A percentile compares a stretch with the other conserved stretches of the same genome.
Evolutionary conservation across 2,329 filamentous ascomycete species (phyloP).

Genomic region (Exserohilum rostratum): DNA sequence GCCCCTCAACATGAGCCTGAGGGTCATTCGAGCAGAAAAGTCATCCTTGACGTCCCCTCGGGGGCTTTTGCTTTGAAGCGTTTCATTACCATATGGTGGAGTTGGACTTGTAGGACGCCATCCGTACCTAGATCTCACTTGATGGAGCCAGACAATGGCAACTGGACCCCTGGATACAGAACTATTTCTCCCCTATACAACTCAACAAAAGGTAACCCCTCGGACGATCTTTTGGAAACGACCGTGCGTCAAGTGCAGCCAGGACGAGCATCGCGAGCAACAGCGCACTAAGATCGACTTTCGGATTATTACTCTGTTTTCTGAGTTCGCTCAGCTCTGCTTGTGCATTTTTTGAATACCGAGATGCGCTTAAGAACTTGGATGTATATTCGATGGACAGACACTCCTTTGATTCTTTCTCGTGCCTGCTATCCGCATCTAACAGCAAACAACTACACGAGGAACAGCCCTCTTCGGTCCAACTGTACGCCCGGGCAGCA

Average conservation of each 20-base stretch:
- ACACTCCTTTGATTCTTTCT: not conserved
- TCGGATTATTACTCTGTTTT: too few species aligned
- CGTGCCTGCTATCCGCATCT: too few species aligned
- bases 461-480: not conserved
- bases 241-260: too few species aligned
- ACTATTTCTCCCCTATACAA: not conserved
- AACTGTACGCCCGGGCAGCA: not conserved
- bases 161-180: not conserved
- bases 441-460: not conserved
- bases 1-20: constrained; percentile 23
- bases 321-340: not conserved
- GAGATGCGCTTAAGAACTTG: not conserved
- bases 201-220: not conserved
- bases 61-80: not conserved
- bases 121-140: too few species aligned
- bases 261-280: not conserved
- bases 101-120: too few species aligned
- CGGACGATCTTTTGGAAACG: not conserved
- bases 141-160: not conserved
- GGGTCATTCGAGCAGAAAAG: not conserved
- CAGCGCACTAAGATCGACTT: not conserved
- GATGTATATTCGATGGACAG: not conserved
- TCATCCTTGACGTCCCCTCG: not conserved
- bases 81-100: too few species aligned
- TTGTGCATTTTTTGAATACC: not conserved